Percentiles rank a stretch among this genome's conserved stretches.
phyloP scores from a whole-genome alignment of 306 rosid species.

The Rosa lucieae region DNA sequence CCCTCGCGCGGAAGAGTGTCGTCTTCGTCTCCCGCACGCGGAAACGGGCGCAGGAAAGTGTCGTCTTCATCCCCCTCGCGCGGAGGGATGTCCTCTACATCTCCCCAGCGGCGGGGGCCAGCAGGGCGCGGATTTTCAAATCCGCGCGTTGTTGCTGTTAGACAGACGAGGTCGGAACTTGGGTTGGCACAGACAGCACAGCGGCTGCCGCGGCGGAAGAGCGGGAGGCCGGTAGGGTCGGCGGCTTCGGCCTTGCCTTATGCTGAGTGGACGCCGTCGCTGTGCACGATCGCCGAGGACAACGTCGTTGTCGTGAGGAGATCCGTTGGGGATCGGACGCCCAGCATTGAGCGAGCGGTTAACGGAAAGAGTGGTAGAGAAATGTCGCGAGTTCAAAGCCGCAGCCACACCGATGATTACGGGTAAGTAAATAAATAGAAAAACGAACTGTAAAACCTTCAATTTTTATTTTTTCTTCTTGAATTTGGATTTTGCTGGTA shows the following conservation, averaged over 20 bases:
- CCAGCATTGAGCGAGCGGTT: constrained; percentile 7
- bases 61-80: too few relatives aligned
- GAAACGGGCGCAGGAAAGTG: neutral
- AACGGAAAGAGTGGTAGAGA: constrained; percentile 25
- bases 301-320: neutral
- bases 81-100: too few relatives aligned
- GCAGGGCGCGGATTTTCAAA: neutral
- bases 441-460: neutral
- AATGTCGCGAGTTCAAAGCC: constrained; percentile 18
- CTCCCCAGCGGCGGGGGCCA: neutral
- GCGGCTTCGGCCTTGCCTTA: constrained; percentile 1
- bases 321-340: neutral
- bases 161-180: constrained; percentile 30
- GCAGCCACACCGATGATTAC: constrained; percentile 31
- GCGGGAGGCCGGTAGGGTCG: neutral
- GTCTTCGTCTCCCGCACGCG: neutral
- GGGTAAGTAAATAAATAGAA: constrained; percentile 28
- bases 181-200: neutral
- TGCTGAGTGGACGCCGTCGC: constrained; percentile 63
- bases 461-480: neutral
- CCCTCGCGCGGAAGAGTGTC: neutral
- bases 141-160: constrained; percentile 13
- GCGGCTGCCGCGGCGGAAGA: constrained; percentile 18
- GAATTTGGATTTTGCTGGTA: neutral
- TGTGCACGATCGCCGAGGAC: constrained; percentile 57